Base-by-base conservation (phyloP, 176 grass and related monocot species). In the Oryza officinalis region DNA sequence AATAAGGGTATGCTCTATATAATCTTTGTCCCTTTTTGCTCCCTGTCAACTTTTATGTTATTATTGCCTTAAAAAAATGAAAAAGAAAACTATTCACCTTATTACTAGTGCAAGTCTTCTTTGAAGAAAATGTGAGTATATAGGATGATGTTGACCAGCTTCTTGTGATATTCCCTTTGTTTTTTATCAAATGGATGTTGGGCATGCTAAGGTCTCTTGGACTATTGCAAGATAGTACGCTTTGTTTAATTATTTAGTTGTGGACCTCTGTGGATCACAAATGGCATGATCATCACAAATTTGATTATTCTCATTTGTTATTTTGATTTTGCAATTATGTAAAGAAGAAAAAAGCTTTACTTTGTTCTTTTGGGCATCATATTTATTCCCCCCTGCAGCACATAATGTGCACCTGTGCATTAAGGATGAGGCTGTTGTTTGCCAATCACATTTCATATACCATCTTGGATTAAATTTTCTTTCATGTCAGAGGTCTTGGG, bases 1-100 rank as follows among this genome's bases (percentile, higher is more conserved):
- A 86, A 47, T 95, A 80, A 89, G 91, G 85, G 95, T 97, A 97
- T 88, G 88, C 13, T 84, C 60, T 57, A 47, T 52, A 78, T 72
- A 80, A 50, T 30, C 52, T 27, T 76, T n/a, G 33, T 40, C 70
- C 65, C 66, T 67, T 75, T 80, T 80, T 86, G 49, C 10, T 37
- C 41, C 45, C 32, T 81, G 5, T 80, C 27, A 4, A 66, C 66
- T 44, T 75, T 60, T 63, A 68, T 47, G 14, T 63, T 13, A 69
- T 50, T 65, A 20, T 22, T 57, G 52, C 52, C 17, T 22, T 57
- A 3, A 54, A 22, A 8, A n/a, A 22, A n/a, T 4, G 45, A 57
- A 57, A 22, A 13, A 57, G 22, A 54, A 18, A 54, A 54, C 17
- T 61, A 40, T 54, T 18, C 49, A 54, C 49, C 17, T 54, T 54